Evolutionary conservation across 495 filamentous ascomycete species (phyloP), one percentile per base, ranked within the genome.

Genomic region (Penicillium canariense): DNA sequence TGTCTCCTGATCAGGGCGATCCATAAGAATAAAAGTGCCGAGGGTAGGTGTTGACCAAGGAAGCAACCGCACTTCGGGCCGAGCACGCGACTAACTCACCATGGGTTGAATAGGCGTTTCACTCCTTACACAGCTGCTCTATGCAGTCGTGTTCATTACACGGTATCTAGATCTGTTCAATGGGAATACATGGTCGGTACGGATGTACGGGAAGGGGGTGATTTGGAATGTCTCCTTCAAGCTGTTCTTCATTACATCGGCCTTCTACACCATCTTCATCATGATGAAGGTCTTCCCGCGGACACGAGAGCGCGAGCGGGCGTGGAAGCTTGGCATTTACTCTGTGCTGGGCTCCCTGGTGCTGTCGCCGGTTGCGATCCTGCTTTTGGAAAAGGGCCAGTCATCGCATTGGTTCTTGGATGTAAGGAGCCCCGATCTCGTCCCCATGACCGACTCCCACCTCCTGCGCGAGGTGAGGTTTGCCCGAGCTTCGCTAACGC

Each of bases 71-170:
- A n/a, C n/a, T n/a, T n/a, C n/a, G n/a, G n/a, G n/a, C n/a, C n/a
- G n/a, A n/a, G n/a, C n/a, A n/a, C n/a, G n/a, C n/a, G n/a, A n/a
- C n/a, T n/a, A n/a, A n/a, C n/a, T n/a, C n/a, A n/a, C n/a, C n/a
- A n/a, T n/a, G n/a, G n/a, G n/a, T n/a, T n/a, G 31, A 25, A 31
- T 59, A 91, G 89, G 92, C 57, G 84, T 97, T 48, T 96, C 92
- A n/a, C 83, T 97, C 58, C 87, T 98, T 54, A 96, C 92, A 0
- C 94, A 98, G 70, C 76, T 83, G 38, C 84, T 98, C 60, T 98
- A 98, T 73, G 81, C 83, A 26, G 57, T 85, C 50, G 93, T 98
- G 32, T 98, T 97, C 74, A 66, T 87, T 50, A 84, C 88, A 11
- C 84, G 95, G 43, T 97, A 98, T 71, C 81, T 91, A 25, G 90